phyloP scores from a whole-genome alignment of 1,284 basidiomycete genomes.

The Vanrija humicola region DNA sequence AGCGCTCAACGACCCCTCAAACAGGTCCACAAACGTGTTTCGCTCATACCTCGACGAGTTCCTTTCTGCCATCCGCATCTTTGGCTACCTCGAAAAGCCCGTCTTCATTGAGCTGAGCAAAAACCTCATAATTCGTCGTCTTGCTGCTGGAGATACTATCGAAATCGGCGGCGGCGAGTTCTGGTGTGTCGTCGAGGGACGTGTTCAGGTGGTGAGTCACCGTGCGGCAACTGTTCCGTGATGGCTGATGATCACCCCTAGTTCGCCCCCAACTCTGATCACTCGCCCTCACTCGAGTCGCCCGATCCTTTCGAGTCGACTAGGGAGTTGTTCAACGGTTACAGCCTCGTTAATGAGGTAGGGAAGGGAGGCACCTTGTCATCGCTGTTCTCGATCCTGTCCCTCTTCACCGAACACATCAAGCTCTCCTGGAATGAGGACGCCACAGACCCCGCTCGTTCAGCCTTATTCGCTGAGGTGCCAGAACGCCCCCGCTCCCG shows the following conservation, averaged over 20 bases:
- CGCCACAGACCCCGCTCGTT: slow-evolving; percentile 18
- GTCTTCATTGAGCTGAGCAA: slow-evolving; percentile 92
- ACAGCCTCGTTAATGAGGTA: slow-evolving; percentile 89
- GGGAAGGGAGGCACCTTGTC: slow-evolving; percentile 91
- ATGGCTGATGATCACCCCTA: slow-evolving; percentile 8
- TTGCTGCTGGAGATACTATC: slow-evolving; percentile 83
- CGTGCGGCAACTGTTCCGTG: neutral
- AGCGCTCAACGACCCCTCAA: slow-evolving; percentile 66
- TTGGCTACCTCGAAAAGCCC: slow-evolving; percentile 92
- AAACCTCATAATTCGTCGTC: slow-evolving; percentile 82
- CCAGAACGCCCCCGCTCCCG: slow-evolving; percentile 8
- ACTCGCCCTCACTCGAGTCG: slow-evolving; percentile 15
- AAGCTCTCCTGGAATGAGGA: slow-evolving; percentile 73
- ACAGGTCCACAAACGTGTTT: slow-evolving; percentile 59
- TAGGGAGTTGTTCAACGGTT: slow-evolving; percentile 66
- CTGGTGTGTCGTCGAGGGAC: slow-evolving; percentile 92
- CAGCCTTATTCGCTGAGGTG: neutral
- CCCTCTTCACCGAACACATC: slow-evolving; percentile 93
- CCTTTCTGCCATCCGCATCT: slow-evolving; percentile 85
- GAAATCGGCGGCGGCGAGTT: slow-evolving; percentile 84
- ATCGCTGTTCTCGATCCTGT: slow-evolving; percentile 92
- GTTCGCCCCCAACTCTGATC: slow-evolving; percentile 58
- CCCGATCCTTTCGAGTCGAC: slow-evolving; percentile 24
- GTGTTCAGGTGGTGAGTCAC: slow-evolving; percentile 48
- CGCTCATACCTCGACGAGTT: slow-evolving; percentile 96